phyloP scores from a whole-genome alignment of 768 basidiomycete species.

The Mycena alexandri region DNA sequence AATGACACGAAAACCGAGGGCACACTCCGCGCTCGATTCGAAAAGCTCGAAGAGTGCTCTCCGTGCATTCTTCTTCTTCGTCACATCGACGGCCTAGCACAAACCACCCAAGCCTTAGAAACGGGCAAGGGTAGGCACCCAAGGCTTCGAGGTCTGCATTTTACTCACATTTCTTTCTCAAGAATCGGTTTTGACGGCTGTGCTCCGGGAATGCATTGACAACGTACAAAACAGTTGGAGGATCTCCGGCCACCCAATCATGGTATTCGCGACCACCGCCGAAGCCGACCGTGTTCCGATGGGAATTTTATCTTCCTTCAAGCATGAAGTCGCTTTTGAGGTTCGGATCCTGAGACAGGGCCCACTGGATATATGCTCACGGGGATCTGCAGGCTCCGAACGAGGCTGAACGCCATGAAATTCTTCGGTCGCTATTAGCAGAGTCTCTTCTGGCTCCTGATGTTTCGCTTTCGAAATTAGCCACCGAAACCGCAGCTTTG shows the following conservation, averaged over 20 bases:
- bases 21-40: slow-evolving; percentile 77
- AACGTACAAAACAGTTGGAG: slow-evolving; percentile 69
- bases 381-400: slow-evolving; percentile 73
- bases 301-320: slow-evolving; percentile 79
- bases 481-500: slow-evolving; percentile 92
- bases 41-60: slow-evolving; percentile 80
- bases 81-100: slow-evolving; percentile 83
- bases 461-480: slow-evolving; percentile 77
- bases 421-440: slow-evolving; percentile 63
- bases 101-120: slow-evolving; percentile 74
- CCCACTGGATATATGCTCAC: neutral
- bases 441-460: slow-evolving; percentile 72
- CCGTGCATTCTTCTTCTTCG: slow-evolving; percentile 89
- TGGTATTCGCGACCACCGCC: slow-evolving; percentile 81
- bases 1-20: slow-evolving; percentile 82
- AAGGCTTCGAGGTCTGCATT: neutral
- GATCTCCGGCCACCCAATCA: slow-evolving; percentile 74
- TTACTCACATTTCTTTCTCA: neutral
- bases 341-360: slow-evolving; percentile 52
- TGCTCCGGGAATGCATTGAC: slow-evolving; percentile 73
- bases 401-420: slow-evolving; percentile 77
- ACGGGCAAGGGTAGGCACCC: slow-evolving; percentile 69
- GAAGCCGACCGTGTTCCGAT: slow-evolving; percentile 75
- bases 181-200: slow-evolving; percentile 72
- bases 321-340: slow-evolving; percentile 85